These are phyloP conservation scores for Dillenia turbinata DNA, from an alignment of 164 flowering plant species.

Conservation along the genomic window DNA sequence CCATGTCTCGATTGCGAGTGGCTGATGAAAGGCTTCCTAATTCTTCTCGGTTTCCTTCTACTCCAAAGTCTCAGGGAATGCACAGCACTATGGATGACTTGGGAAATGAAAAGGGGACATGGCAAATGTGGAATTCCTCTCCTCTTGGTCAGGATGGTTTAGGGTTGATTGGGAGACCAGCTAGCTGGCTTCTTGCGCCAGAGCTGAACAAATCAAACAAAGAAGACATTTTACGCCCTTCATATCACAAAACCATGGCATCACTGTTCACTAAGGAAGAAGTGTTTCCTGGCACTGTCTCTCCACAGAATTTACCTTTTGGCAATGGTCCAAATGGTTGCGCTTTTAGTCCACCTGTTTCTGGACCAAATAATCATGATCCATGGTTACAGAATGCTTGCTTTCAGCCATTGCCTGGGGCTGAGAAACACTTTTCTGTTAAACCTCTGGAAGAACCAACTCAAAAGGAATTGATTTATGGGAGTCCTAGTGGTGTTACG, in stretches of 20 bases:
- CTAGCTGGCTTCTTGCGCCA: conserved; percentile 61
- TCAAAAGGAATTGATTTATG: conserved; percentile 35
- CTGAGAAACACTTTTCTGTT: conserved; percentile 27
- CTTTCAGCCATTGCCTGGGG: conserved; percentile 34
- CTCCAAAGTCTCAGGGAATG: conserved; percentile 42
- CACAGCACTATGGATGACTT: conserved; percentile 16
- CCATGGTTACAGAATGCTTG: conserved; percentile 44
- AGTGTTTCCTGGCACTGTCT: conserved; percentile 27
- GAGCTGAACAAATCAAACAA: conserved; percentile 42
- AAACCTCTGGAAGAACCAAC: conserved; percentile 29
- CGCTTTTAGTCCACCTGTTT: conserved; percentile 28
- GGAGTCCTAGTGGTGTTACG: conserved; percentile 33
- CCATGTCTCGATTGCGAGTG: conserved; percentile 56
- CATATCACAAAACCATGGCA: conserved; percentile 39
- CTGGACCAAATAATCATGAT: conserved; percentile 30
- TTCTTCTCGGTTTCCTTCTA: conserved; percentile 30
- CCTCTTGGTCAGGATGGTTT: conserved; percentile 81
- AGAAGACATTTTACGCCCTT: conserved; percentile 41
- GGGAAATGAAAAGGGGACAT: conserved; percentile 42
- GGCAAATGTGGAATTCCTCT: conserved; percentile 91
- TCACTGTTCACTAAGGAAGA: conserved; percentile 49
- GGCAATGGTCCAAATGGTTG: conserved; percentile 49
- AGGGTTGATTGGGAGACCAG: conserved; percentile 55
- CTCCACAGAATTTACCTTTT: conserved; percentile 39
- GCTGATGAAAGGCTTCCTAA: conserved; percentile 51